Percentiles rank a stretch among this genome's conserved stretches.
Evolutionary conservation across 768 basidiomycete genomes (phyloP).

Genomic region (Pisolithus microcarpus): DNA sequence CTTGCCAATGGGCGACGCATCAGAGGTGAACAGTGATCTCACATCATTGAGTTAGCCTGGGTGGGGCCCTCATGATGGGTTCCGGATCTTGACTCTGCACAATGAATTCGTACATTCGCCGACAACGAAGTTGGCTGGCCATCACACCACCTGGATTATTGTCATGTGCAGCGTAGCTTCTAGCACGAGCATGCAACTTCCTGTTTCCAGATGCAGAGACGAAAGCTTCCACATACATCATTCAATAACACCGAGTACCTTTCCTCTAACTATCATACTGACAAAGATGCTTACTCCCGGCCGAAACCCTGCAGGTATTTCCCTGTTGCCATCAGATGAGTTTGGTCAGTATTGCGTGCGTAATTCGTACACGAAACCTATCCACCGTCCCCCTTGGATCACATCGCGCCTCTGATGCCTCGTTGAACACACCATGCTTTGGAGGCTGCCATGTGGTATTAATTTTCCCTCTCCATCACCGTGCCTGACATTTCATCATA

Average conservation of each 20-base stretch:
- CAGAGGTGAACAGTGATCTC: no score
- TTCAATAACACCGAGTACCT: background rate
- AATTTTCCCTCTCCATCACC: slow-evolving; percentile 1
- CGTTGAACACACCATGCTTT: slow-evolving; percentile 9
- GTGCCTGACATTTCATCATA: slow-evolving; percentile 3
- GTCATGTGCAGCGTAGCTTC: slow-evolving; percentile 1
- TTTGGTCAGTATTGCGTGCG: background rate
- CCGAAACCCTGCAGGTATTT: slow-evolving; percentile 1
- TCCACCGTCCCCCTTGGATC: slow-evolving; percentile 6
- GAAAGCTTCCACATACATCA: slow-evolving; percentile 1
- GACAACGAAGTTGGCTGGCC: slow-evolving; percentile 9
- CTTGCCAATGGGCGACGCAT: no score
- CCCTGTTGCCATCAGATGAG: background rate
- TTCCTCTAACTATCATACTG: background rate
- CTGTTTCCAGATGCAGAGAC: background rate
- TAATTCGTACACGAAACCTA: slow-evolving; percentile 4
- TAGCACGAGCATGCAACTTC: background rate
- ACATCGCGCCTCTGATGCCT: slow-evolving; percentile 6
- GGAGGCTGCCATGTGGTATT: slow-evolving; percentile 1
- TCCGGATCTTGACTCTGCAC: no score
- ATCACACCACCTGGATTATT: slow-evolving; percentile 2
- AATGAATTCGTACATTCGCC: slow-evolving; percentile 1
- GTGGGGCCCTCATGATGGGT: no score
- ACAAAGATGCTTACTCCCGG: slow-evolving; percentile 1
- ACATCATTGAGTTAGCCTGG: no score